Base-by-base conservation (phyloP, 23 red algal genomes). In the Gracilaria caudata region DNA sequence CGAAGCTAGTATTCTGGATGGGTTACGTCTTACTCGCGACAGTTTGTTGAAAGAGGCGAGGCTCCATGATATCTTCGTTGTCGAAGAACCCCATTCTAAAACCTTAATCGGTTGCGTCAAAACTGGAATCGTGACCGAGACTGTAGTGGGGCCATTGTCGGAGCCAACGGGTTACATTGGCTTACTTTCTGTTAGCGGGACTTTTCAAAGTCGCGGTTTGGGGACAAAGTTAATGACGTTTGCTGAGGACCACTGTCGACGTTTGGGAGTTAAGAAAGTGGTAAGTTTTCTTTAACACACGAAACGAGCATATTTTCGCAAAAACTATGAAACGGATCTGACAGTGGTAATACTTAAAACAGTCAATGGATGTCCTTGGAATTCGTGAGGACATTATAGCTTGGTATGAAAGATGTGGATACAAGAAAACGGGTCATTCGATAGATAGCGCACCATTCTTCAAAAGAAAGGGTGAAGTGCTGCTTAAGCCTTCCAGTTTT, bases 371-470 rank as follows among this genome's bases (percentile, higher is more conserved):
- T 26, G 93, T 95, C 17, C 35, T 95, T 38, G 60, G 72, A 63
- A 41, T 78, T 8, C 82, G 93, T 11, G 29, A 38, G 1, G 85
- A 90, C 16, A 53, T 95, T 38, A 80, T 95, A 30, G 39, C 59
- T 3, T 95, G 93, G 93, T 95, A 95, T 65, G 70, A 66, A 23
- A 73, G 84, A 73, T 64, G 74, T 45, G 93, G 93, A 35, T 95
- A 95, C 28, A 40, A 1, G 23, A 74, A 61, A 59, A 74, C 64
- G 38, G 84, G 77, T 2, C 26, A 54, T 26, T 19, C 45, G 0
- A 36, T 88, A 2, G 84, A 87, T 61, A 84, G 83, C 21, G 58
- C 23, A 35, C 78, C 84, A 46, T 78, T 95, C 73, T 89, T 95
- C 55, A 77, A 90, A 68, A 56, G 2, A 0, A 90, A 84, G 59